Evolutionary conservation across 805 yeast genomes (phyloP), one percentile per base, ranked within the genome.

Genomic region (Candida germanica): DNA sequence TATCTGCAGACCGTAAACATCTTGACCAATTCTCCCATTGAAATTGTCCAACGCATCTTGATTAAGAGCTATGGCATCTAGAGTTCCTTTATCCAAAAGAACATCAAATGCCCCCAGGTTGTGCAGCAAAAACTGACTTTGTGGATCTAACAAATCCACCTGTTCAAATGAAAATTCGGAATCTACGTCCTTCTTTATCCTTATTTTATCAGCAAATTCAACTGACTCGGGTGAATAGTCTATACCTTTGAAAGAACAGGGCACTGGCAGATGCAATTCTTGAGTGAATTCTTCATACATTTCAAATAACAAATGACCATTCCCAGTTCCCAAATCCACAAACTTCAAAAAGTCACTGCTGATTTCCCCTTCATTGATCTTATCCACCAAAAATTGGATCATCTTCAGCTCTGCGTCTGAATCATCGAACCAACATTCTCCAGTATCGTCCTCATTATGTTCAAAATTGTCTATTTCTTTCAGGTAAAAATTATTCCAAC

Each of bases 391-490:
- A 50, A 83, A 89, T 32, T 77, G 77, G n/a, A 84, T 71, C 79
- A 93, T 83, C 53, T 79, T 83, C 40, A 69, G 71, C 53, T 91
- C 98, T 0, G 98, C 98, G 51, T 83, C 88, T n/a, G 85, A 82
- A 51, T 93, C 98, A 47, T 84, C 80, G 59, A 93, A 93, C 98
- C 98, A 93, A 57, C 89, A 77, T 58, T 93, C 98, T 2, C 99
- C 99, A 0, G 88, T 80, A 56, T 93, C 97, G 13, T 82, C 72
- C 12, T 83, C 78, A 54, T 91, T 85, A 19, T 76, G 76, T 26
- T 67, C 59, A 51, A 85, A 91, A 60, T 91, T 91, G 18, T 56
- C 49, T 43, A 77, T 74, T 53, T 91, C 98, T 14, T 76, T 53
- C 28, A 76, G 65, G 59, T 91, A 91, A 58, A 91, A 86, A 35